Base-by-base conservation (phyloP, 1,284 basidiomycete genomes). In the Gomphus bonarii region DNA sequence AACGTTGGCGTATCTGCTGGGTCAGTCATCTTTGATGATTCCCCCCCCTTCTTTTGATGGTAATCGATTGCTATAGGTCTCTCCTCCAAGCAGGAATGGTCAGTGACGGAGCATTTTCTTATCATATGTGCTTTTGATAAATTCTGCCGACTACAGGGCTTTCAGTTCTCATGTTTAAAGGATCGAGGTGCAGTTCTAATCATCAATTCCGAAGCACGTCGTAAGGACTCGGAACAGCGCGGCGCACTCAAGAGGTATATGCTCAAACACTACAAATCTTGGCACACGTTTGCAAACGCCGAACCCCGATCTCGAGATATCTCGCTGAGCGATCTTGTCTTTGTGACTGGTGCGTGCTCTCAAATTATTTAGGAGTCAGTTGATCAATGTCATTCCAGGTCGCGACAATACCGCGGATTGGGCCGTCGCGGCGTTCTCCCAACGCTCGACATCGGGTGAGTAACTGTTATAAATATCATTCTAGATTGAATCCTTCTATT, bases 321-420 rank as follows among this genome's bases (percentile, higher is more conserved):
- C 40, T 46, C 50, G 28, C 42, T 46, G 11, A 51, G 44, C 12
- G 57, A 58, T 46, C 57, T 58, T 38, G 50, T 58, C 10, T 52
- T 58, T 36, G 57, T 58, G 30, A 58, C 57, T 30, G 57, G 57
- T 58, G 12, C 14, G 42, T 46, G 52, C 35, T 31, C 28, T 30
- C 25, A 11, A 8, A 7, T 30, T 16, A 31, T 30, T 12, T 2
- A 31, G 5, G 47, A n/a, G 18, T 30, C 22, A 5, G 5, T 14
- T 51, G n/a, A 47, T 10, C 44, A 3, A 44, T 12, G 20, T 30
- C 28, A 5, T 46, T 33, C 8, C 28, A 58, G 57, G 57, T 14
- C 40, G 57, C 6, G 57, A 58, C 30, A 58, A 58, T 28, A 58
- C 57, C 18, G 57, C 57, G 14, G 57, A 58, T 46, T 58, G 57